Conservation (phyloP, 2,329 filamentous ascomycete species). For the Scedosporium aurantiacum region DNA sequence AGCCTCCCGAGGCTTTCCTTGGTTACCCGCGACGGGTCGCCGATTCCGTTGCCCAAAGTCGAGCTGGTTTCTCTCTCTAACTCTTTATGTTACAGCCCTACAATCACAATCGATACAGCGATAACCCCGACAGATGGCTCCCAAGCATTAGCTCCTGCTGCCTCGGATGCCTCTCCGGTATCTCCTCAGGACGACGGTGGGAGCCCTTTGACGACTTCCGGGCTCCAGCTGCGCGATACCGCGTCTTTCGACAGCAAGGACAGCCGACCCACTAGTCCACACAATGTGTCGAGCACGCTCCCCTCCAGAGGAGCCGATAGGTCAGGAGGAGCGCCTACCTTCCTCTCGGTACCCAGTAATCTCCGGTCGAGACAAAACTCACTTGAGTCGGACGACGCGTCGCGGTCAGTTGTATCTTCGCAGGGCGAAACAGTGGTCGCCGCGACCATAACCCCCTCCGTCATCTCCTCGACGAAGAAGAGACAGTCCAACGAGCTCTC, state of each 20-base stretch:
- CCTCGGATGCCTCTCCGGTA: constrained; percentile 22
- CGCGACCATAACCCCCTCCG: constrained; percentile 31
- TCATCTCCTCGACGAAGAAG: constrained; percentile 32
- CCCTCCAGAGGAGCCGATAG: constrained; percentile 32
- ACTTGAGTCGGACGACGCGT: constrained; percentile 54
- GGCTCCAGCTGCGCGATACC: neutral
- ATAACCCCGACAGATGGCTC: constrained; percentile 13
- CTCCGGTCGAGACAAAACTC: constrained; percentile 56
- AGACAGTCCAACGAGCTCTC: constrained; percentile 25
- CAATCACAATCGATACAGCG: constrained; percentile 44
- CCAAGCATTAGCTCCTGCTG: neutral
- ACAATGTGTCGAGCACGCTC: constrained; percentile 56
- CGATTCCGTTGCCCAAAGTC: neutral
- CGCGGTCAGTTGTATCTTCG: constrained; percentile 44
- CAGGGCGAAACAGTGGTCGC: constrained; percentile 53
- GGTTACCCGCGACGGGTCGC: neutral
- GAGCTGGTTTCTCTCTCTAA: constrained; percentile 7
- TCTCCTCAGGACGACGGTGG: constrained; percentile 26
- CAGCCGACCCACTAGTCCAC: constrained; percentile 58
- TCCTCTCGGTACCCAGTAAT: constrained; percentile 55
- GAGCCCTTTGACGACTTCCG: constrained; percentile 21
- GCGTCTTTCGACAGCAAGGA: constrained; percentile 54
- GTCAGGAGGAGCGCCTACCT: constrained; percentile 31
- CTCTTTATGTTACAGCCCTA: constrained; percentile 26
- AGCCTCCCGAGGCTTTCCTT: neutral